Evolutionary conservation across 257 asterid species (phyloP).

Genomic region (Salvia splendens): DNA sequence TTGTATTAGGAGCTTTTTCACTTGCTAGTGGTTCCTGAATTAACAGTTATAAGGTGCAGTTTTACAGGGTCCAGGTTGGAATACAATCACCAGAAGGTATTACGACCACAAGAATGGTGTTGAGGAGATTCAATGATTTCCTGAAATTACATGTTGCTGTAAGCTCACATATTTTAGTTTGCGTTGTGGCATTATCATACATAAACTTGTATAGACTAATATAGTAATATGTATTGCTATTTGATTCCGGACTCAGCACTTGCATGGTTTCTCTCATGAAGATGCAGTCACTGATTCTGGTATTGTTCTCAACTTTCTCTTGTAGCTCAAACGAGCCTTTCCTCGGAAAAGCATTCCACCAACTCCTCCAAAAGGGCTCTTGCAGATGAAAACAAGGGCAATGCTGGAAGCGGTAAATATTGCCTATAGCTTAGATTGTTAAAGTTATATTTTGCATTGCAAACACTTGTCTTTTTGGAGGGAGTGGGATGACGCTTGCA

Average conservation of each 20-base stretch:
- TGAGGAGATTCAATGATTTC: conserved; percentile 95
- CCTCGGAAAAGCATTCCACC: conserved; percentile 77
- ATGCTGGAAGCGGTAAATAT: conserved; percentile 85
- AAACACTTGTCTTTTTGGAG: background rate
- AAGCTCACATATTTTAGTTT: conserved; percentile 42
- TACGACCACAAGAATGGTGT: conserved; percentile 74
- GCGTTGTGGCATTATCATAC: conserved; percentile 14
- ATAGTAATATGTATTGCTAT: conserved; percentile 12
- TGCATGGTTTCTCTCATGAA: conserved; percentile 24
- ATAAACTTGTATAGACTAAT: background rate
- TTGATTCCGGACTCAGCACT: conserved; percentile 24
- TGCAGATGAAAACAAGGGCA: conserved; percentile 77
- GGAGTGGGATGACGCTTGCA: background rate
- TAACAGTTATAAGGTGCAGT: conserved; percentile 68
- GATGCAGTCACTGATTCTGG: conserved; percentile 22
- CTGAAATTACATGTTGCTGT: conserved; percentile 88
- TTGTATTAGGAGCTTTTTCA: background rate
- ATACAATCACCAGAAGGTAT: conserved; percentile 88
- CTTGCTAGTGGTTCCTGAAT: conserved; percentile 31
- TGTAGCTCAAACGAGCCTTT: conserved; percentile 78
- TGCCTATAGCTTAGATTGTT: conserved; percentile 27
- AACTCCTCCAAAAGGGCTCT: conserved; percentile 88
- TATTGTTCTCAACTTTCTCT: conserved; percentile 33
- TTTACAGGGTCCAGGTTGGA: conserved; percentile 95
- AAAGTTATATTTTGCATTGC: conserved; percentile 18